Evolutionary conservation across 2,329 filamentous ascomycete species (phyloP), one percentile per base, ranked within the genome.

Genomic region (Verticillium nonalfalfae): DNA sequence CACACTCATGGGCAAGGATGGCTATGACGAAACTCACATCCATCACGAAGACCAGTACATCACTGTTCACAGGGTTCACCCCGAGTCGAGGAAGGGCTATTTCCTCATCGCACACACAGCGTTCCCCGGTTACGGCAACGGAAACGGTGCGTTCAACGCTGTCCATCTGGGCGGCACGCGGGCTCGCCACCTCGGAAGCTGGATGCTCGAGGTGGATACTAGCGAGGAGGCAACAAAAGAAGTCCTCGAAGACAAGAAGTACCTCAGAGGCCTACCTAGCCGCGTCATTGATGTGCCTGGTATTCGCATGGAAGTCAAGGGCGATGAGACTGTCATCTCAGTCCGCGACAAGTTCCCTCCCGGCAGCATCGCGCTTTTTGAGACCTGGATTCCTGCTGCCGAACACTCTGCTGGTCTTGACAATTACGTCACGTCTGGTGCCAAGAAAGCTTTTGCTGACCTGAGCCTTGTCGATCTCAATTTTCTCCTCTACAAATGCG

Each of bases 31-130:
- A 75, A 97, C 93, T 7, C 94, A 97, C 70, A 92, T 99, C 59
- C 94, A 99, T 71, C 95, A 99, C 72, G 93, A 98, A 66, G 90
- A 91, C 61, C 90, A 99, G 73, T 97, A 97, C 72, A 90, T 99
- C 70, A 99, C 95, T 0, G 92, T 99, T 7, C 95, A 99, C 73
- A 85, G 96, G 64, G 92, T 98, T 2, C 93, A 99, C 71, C 95
- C 94, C 0, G 88, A 91, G 71, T 96, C 91, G 1, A 85, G 95
- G 62, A 96, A 95, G 73, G 95, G 95, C 0, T 94, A 97, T 74
- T 97, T 98, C 75, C 79, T 98, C 56, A 93, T 99, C 68, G 94
- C 96, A 0, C 95, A 98, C 69, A 98, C 95, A 4, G 95, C 96
- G 1, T 99, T 94, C 76, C 92, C 93, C 1, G 93, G 93, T 1